A percentile compares a stretch with the other conserved stretches of the same genome.
Evolutionary conservation across 2,329 filamentous ascomycete species (phyloP).

Genomic region (Phyllosticta paracitricarpa): DNA sequence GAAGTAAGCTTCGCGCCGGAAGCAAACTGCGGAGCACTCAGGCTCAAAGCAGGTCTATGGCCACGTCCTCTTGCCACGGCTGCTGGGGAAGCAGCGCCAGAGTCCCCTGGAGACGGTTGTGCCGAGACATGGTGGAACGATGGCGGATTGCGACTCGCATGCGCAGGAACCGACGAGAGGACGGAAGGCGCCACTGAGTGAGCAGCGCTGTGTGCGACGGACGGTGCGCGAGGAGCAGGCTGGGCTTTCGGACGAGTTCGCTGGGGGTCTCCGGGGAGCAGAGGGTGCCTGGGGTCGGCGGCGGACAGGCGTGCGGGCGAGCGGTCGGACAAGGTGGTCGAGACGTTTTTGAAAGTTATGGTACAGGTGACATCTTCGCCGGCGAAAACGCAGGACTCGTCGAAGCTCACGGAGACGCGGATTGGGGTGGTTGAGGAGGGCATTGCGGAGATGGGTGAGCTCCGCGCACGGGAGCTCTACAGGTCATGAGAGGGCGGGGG

Average conservation of each 20-base stretch:
- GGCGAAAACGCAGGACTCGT: slow-evolving; percentile 87
- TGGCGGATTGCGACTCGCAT: slow-evolving; percentile 13
- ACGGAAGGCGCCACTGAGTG: slow-evolving; percentile 26
- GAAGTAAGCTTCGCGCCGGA: slow-evolving; percentile 2
- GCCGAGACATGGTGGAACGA: slow-evolving; percentile 15
- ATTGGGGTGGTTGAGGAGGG: slow-evolving; percentile 48
- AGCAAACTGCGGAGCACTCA: slow-evolving; percentile 31
- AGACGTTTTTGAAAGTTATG: slow-evolving; percentile 89
- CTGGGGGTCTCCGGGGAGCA: slow-evolving; percentile 3
- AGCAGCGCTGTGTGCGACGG: slow-evolving; percentile 15
- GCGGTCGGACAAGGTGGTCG: slow-evolving; percentile 34
- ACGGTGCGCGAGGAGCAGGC: slow-evolving; percentile 17
- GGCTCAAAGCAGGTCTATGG: slow-evolving; percentile 58
- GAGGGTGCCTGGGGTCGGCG: slow-evolving; percentile 11
- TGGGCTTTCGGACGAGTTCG: slow-evolving; percentile 4
- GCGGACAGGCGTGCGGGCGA: slow-evolving; percentile 22
- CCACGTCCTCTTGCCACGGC: slow-evolving; percentile 29
- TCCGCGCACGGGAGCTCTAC: slow-evolving; percentile 10
- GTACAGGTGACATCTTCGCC: slow-evolving; percentile 93
- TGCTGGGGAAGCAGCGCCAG: slow-evolving; percentile 1
- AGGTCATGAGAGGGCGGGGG: slow-evolving; percentile 10
- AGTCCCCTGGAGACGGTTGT: slow-evolving; percentile 1
- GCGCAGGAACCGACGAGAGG: slow-evolving; percentile 18
- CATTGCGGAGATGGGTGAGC: slow-evolving; percentile 10
- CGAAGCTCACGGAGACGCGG: slow-evolving; percentile 91